Evolutionary conservation across 306 rosid species (phyloP).

Genomic region (Lagenaria siceraria): DNA sequence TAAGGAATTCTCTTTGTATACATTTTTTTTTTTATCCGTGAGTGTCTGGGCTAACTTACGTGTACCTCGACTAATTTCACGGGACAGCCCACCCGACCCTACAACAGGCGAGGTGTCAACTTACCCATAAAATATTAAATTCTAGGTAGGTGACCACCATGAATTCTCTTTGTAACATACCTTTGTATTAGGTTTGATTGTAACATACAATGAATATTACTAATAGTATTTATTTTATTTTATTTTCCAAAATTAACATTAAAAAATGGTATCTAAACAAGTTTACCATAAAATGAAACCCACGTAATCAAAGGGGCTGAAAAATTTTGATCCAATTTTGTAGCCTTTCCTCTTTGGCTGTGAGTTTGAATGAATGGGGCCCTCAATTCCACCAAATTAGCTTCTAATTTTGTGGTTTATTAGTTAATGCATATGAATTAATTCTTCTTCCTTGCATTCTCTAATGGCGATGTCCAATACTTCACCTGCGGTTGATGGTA

Average conservation of each 20-base stretch:
- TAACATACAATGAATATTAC: not conserved
- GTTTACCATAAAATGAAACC: not conserved
- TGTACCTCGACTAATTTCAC: too few species aligned
- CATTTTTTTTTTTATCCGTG: too few species aligned
- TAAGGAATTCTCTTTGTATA: too few species aligned
- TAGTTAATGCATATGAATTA: constrained; percentile 34
- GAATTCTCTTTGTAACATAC: too few species aligned
- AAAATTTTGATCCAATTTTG: not conserved
- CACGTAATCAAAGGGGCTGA: not conserved
- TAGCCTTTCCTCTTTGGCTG: not conserved
- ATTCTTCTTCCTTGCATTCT: constrained; percentile 63
- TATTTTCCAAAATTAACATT: not conserved
- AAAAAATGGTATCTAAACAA: not conserved
- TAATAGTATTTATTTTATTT: not conserved
- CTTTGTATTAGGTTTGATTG: too few species aligned
- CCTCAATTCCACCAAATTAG: too few species aligned
- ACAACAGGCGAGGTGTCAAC: too few species aligned
- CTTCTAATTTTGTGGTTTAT: not conserved
- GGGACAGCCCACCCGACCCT: too few species aligned
- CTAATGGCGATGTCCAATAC: constrained; percentile 51
- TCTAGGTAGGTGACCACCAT: too few species aligned
- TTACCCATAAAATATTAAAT: too few species aligned
- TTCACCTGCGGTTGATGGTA: constrained; percentile 24
- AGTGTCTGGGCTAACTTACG: too few species aligned
- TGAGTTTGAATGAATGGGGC: too few species aligned